A percentile compares a stretch with the other conserved stretches of the same genome.
Evolutionary conservation across 345 rosid species (phyloP).

Genomic region (Alliaria petiolata): DNA sequence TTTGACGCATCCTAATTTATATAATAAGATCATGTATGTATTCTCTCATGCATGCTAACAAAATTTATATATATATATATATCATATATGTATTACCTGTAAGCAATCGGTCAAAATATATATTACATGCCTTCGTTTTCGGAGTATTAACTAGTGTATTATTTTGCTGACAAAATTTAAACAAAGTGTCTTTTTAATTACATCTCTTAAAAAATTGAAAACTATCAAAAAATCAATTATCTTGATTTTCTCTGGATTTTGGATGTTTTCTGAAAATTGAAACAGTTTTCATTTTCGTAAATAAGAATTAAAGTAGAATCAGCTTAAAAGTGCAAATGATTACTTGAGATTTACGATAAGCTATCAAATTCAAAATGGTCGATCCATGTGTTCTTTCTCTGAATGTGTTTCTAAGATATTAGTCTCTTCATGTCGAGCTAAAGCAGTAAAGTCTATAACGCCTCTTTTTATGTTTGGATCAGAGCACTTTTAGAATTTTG

Average conservation of each 20-base stretch:
- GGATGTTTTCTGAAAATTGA: not conserved
- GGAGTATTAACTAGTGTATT: too few relatives aligned
- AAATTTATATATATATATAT: too few relatives aligned
- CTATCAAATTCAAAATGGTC: not conserved
- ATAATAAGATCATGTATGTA: too few relatives aligned
- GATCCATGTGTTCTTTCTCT: not conserved
- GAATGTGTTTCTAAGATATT: not conserved
- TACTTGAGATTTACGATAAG: slow-evolving; percentile 7
- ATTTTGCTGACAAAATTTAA: too few relatives aligned
- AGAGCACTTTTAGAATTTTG: too few relatives aligned
- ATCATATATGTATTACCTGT: too few relatives aligned
- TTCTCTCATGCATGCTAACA: too few relatives aligned
- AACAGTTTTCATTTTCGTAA: slow-evolving; percentile 1
- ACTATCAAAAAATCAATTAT: not conserved
- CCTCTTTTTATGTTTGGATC: not conserved
- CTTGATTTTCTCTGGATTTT: not conserved
- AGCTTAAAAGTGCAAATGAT: not conserved
- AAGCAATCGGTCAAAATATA: too few relatives aligned
- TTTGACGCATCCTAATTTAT: too few relatives aligned
- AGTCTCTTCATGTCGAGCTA: slow-evolving; percentile 1
- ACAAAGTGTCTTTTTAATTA: not conserved
- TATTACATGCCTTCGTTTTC: too few relatives aligned
- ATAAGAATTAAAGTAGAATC: slow-evolving; percentile 12
- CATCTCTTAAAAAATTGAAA: not conserved
- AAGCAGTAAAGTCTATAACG: too few relatives aligned